A percentile compares a stretch with the other conserved stretches of the same genome.
phyloP scores from a whole-genome alignment of 2,329 filamentous ascomycete genomes.

The Sporothrix humicola region DNA sequence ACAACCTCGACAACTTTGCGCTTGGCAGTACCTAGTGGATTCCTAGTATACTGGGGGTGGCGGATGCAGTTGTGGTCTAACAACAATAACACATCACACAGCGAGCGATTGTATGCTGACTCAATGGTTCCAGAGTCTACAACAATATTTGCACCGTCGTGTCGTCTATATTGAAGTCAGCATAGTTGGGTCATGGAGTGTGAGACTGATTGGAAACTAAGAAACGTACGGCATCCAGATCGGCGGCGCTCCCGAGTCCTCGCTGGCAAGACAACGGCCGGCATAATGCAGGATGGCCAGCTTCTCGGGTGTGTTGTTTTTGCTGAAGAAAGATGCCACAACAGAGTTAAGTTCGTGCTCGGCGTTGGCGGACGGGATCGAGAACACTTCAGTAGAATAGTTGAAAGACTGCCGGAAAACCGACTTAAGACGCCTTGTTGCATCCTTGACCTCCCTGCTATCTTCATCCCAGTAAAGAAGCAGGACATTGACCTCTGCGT shows the following conservation, averaged over 20 bases:
- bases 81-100: slow-evolving; percentile 37
- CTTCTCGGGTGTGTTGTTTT: slow-evolving; percentile 28
- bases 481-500: slow-evolving; percentile 34
- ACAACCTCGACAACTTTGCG: slow-evolving; percentile 37
- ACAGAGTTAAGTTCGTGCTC: slow-evolving; percentile 28
- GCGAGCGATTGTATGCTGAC: slow-evolving; percentile 33
- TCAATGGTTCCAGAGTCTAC: slow-evolving; percentile 35
- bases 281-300: slow-evolving; percentile 38
- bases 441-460: slow-evolving; percentile 14
- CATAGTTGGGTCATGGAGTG: background rate
- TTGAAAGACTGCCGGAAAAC: slow-evolving; percentile 34
- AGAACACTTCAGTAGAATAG: slow-evolving; percentile 30
- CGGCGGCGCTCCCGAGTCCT: slow-evolving; percentile 26
- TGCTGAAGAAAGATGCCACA: slow-evolving; percentile 30
- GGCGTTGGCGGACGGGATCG: slow-evolving; percentile 29
- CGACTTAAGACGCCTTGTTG: slow-evolving; percentile 27
- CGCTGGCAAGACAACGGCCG: slow-evolving; percentile 33
- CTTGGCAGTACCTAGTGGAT: background rate
- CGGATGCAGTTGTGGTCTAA: slow-evolving; percentile 33
- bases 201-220: background rate
- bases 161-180: slow-evolving; percentile 26
- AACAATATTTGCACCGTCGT: background rate
- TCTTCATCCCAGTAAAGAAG: slow-evolving; percentile 38
- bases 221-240: slow-evolving; percentile 37
- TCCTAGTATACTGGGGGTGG: background rate